Base-by-base conservation (phyloP, 805 yeast species). In the Candida pini region DNA sequence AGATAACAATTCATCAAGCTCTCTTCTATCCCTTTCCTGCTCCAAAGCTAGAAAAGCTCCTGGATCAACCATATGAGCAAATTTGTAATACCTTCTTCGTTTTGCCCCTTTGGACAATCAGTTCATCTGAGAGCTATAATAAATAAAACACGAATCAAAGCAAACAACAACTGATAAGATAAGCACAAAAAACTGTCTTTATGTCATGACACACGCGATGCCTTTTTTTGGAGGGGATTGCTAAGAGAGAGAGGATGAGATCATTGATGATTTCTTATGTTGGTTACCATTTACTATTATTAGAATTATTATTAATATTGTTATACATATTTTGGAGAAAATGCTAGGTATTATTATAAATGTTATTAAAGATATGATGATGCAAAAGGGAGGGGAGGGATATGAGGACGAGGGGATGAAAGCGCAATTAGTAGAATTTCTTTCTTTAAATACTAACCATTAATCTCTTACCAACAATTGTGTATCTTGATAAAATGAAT, bases 381-480 rank as follows among this genome's bases (percentile, higher is more conserved):
- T n/a, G n/a, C n/a, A n/a, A n/a, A n/a, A n/a, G n/a, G n/a, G n/a
- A n/a, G n/a, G n/a, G n/a, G n/a, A n/a, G n/a, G n/a, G n/a, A n/a
- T n/a, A n/a, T n/a, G n/a, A n/a, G n/a, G n/a, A n/a, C n/a, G n/a
- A n/a, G n/a, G n/a, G n/a, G n/a, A n/a, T n/a, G n/a, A n/a, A n/a
- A n/a, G n/a, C n/a, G 18, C 12, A 9, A 14, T 6, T 13, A 6
- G 5, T 8, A 4, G 21, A 16, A 12, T 10, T 18, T 9, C 3
- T 44, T n/a, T 43, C 40, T 3, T 38, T 30, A 40, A 14, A 44
- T 21, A 7, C 21, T 20, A 20, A 41, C 45, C 18, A 35, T 36
- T 3, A 64, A 40, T 28, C 52, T 58, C 47, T 53, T 45, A 1
- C 79, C 79, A 21, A 73, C 76, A 9, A 66, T 54, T 24, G 55